Conservation (phyloP, 805 yeast genomes). For the Nakazawaea ishiwadae region DNA sequence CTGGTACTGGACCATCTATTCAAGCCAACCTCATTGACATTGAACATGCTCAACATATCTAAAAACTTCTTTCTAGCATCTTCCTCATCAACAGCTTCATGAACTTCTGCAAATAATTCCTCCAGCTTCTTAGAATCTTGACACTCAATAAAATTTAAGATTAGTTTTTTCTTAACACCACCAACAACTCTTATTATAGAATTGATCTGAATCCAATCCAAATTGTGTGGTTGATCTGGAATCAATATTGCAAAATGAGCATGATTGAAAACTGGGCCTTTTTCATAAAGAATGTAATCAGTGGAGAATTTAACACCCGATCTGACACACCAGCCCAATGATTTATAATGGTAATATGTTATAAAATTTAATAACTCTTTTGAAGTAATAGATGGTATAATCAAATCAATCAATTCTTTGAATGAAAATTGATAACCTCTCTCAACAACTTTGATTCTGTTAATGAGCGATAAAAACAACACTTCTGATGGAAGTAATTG, state of each 20-base stretch:
- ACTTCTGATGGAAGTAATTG: constrained; percentile 77
- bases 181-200: constrained; percentile 77
- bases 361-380: constrained; percentile 49
- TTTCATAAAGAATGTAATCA: constrained; percentile 74
- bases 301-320: constrained; percentile 91
- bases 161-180: constrained; percentile 76
- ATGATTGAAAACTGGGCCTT: constrained; percentile 95
- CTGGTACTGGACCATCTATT: constrained; percentile 84
- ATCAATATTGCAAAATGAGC: constrained; percentile 78
- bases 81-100: constrained; percentile 12
- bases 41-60: constrained; percentile 36
- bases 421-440: no score
- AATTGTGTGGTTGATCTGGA: constrained; percentile 23
- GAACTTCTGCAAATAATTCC: not conserved
- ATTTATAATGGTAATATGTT: constrained; percentile 81
- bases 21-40: constrained; percentile 62
- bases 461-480: constrained; percentile 52
- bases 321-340: constrained; percentile 92
- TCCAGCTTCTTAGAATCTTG: constrained; percentile 16
- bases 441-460: constrained; percentile 25
- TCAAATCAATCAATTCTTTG: not conserved
- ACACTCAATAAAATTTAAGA: constrained; percentile 60
- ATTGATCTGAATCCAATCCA: constrained; percentile 57
- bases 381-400: constrained; percentile 12
- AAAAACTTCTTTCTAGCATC: constrained; percentile 16